Percentiles rank a stretch among this genome's conserved stretches.
Evolutionary conservation across 2,329 filamentous ascomycete genomes (phyloP).

Genomic region (Penicillium sp.): DNA sequence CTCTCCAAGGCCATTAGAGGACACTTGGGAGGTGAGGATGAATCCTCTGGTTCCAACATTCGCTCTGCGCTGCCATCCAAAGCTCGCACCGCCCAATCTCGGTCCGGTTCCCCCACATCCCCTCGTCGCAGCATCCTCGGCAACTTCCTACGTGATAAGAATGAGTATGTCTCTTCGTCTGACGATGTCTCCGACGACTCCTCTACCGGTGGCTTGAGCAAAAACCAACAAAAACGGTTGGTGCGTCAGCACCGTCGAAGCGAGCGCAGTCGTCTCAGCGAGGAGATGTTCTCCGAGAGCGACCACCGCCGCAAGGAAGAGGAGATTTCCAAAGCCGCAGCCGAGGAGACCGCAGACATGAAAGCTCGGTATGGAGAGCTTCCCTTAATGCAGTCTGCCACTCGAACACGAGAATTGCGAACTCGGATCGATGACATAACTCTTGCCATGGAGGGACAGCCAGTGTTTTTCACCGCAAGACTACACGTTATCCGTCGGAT

Average conservation of each 20-base stretch:
- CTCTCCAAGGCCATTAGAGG: constrained; percentile 41
- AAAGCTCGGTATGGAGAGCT: constrained; percentile 57
- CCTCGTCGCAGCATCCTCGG: constrained; percentile 42
- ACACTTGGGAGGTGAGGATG: constrained; percentile 25
- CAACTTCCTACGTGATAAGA: constrained; percentile 39
- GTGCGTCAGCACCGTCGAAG: constrained; percentile 41
- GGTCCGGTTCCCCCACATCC: constrained; percentile 21
- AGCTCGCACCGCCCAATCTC: constrained; percentile 13
- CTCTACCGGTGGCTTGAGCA: constrained; percentile 38
- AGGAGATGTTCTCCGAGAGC: constrained; percentile 43
- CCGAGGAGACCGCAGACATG: constrained; percentile 58
- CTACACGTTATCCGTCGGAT: constrained; percentile 77
- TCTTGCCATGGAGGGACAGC: constrained; percentile 54
- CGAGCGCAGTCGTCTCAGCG: constrained; percentile 41
- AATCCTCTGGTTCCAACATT: constrained; percentile 21
- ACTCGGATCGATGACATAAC: constrained; percentile 53
- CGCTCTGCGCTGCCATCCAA: constrained; percentile 20
- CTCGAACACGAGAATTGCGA: constrained; percentile 49
- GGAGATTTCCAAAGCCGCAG: constrained; percentile 46
- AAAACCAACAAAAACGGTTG: constrained; percentile 46
- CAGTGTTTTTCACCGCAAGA: constrained; percentile 66
- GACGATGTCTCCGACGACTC: constrained; percentile 44
- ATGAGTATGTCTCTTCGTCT: constrained; percentile 42
- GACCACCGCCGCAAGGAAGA: constrained; percentile 43
- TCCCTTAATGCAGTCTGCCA: constrained; percentile 57